Percentiles rank a stretch among this genome's conserved stretches.
Evolutionary conservation across 345 rosid species (phyloP).

Genomic region (Brassica rapa): DNA sequence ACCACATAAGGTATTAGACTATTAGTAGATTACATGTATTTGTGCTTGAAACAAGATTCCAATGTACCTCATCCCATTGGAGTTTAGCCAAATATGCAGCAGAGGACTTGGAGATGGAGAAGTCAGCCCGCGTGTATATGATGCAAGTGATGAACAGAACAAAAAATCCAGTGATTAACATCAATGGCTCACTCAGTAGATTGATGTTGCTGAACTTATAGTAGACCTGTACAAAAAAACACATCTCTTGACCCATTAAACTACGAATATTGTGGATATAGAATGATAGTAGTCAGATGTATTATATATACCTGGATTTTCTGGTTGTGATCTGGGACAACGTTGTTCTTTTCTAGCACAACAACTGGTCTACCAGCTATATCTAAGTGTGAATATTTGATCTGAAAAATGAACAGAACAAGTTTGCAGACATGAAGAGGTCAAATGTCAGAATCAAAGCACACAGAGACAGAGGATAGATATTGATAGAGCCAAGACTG

Average conservation of each 20-base stretch:
- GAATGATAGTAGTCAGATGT: background rate
- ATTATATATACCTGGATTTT: constrained; percentile 67
- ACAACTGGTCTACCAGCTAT: constrained; percentile 83
- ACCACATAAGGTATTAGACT: background rate
- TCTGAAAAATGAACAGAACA: constrained; percentile 44
- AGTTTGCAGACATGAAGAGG: constrained; percentile 6
- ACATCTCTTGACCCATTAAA: background rate
- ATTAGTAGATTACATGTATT: background rate
- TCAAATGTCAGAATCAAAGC: background rate
- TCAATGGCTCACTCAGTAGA: constrained; percentile 85
- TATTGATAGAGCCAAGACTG: constrained; percentile 3
- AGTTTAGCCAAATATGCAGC: constrained; percentile 87
- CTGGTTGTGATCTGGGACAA: constrained; percentile 90
- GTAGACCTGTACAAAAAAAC: constrained; percentile 60
- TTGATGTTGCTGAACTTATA: constrained; percentile 81
- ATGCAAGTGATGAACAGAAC: constrained; percentile 72
- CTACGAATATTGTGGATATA: background rate
- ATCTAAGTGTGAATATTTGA: constrained; percentile 88
- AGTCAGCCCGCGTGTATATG: constrained; percentile 71
- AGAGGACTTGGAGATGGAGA: constrained; percentile 93
- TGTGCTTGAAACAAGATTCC: background rate
- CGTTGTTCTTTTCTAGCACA: constrained; percentile 74
- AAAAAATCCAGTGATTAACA: constrained; percentile 82
- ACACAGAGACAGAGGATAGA: background rate
- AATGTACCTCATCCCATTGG: constrained; percentile 91